These are phyloP conservation scores for Pichia inconspicua DNA, from an alignment of 1,139 yeast genomes.

Conservation along the genomic window DNA sequence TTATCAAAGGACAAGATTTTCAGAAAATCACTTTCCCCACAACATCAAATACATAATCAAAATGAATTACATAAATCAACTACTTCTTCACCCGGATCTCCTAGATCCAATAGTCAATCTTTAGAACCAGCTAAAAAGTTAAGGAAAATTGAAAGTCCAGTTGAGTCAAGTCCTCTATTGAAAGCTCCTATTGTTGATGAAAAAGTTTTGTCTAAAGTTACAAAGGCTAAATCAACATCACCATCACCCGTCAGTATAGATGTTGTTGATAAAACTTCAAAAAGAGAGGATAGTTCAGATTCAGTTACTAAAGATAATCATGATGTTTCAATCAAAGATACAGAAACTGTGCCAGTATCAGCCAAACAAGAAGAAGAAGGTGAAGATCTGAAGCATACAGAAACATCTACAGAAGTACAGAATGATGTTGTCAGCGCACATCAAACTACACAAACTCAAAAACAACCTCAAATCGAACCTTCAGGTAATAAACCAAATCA, in stretches of 20 bases:
- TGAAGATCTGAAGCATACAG: neutral
- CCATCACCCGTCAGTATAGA: neutral
- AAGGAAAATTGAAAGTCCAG: slow-evolving; percentile 1
- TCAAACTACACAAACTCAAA: neutral
- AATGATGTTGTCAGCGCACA: neutral
- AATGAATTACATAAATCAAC: neutral
- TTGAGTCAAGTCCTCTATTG: neutral
- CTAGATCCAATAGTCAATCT: slow-evolving; percentile 4
- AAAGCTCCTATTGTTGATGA: neutral
- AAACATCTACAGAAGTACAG: neutral
- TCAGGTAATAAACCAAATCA: neutral
- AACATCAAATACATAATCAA: slow-evolving; percentile 14
- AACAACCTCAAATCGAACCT: neutral
- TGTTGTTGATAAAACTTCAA: neutral
- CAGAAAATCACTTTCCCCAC: slow-evolving; percentile 22
- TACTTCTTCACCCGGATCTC: neutral
- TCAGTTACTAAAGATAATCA: neutral
- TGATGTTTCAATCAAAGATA: neutral
- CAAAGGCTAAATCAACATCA: neutral
- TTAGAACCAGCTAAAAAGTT: slow-evolving; percentile 7
- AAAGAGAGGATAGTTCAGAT: neutral
- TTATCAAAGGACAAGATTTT: slow-evolving; percentile 26
- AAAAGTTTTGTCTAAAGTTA: neutral
- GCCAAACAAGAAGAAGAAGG: neutral
- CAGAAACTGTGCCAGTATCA: neutral